Conservation (phyloP, 2,329 filamentous ascomycete genomes). For the Kalaharituber pfeilii region DNA sequence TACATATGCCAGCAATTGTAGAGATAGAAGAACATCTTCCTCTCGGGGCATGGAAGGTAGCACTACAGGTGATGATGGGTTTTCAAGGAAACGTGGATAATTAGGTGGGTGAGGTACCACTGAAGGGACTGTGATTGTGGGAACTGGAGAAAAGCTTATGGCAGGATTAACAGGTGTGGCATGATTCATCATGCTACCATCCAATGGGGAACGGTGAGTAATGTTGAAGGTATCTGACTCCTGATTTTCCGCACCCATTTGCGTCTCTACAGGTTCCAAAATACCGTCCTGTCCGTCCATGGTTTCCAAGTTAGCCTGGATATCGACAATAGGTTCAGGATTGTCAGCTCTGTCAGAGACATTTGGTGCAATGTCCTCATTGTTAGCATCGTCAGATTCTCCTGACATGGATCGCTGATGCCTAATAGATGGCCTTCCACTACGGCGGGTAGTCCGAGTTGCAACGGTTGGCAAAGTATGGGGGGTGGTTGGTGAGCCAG, state of each 20-base stretch:
- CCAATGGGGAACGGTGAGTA: slow-evolving; percentile 64
- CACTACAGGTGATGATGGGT: slow-evolving; percentile 50
- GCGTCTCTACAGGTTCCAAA: slow-evolving; percentile 50
- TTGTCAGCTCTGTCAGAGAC: slow-evolving; percentile 60
- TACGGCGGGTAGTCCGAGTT: slow-evolving; percentile 22
- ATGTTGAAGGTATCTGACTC: slow-evolving; percentile 88
- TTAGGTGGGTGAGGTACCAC: slow-evolving; percentile 31
- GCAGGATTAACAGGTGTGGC: slow-evolving; percentile 48
- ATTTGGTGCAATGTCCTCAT: slow-evolving; percentile 66
- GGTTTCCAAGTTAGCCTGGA: slow-evolving; percentile 59
- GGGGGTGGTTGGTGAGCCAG: slow-evolving; percentile 77
- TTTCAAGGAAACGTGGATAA: slow-evolving; percentile 59
- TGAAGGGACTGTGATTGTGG: slow-evolving; percentile 40
- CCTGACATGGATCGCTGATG: slow-evolving; percentile 77
- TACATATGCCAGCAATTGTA: slow-evolving; percentile 90
- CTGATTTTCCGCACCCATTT: slow-evolving; percentile 66
- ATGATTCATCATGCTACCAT: slow-evolving; percentile 66
- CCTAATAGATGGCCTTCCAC: slow-evolving; percentile 52
- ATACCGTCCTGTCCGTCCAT: slow-evolving; percentile 69
- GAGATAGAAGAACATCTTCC: slow-evolving; percentile 93
- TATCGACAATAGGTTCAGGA: slow-evolving; percentile 56
- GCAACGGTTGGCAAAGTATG: slow-evolving; percentile 39
- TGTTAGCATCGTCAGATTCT: slow-evolving; percentile 70
- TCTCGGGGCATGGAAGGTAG: slow-evolving; percentile 87
- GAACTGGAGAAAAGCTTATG: slow-evolving; percentile 54